Percentiles rank a stretch among this genome's conserved stretches.
These are phyloP conservation scores for Amylostereum areolatum DNA, from an alignment of 1,284 basidiomycete species.

Conservation along the genomic window DNA sequence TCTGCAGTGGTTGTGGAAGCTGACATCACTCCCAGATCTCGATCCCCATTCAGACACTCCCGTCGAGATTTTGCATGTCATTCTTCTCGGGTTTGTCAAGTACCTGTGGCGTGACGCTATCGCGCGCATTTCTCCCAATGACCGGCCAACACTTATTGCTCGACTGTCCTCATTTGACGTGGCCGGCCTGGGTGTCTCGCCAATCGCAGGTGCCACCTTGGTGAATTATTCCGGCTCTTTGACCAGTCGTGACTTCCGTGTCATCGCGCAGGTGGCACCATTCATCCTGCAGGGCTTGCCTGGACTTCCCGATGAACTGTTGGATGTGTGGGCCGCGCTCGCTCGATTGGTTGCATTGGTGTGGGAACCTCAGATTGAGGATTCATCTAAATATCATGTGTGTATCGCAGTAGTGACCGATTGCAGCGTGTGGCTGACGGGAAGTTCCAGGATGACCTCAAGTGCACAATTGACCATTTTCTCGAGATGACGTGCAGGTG, in stretches of 20 bases:
- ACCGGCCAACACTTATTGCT: conserved; percentile 15
- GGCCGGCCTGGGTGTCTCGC: conserved; percentile 17
- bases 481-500: conserved; percentile 10
- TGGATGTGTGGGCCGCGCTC: conserved; percentile 20
- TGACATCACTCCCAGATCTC: conserved; percentile 16
- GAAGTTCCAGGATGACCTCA: conserved; percentile 1
- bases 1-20: background rate
- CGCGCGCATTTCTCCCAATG: conserved; percentile 7
- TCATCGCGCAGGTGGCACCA: conserved; percentile 22
- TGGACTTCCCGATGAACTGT: conserved; percentile 8
- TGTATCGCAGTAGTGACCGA: background rate
- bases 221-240: conserved; percentile 25
- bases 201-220: conserved; percentile 18
- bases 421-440: background rate
- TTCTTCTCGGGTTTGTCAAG: conserved; percentile 30
- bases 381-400: conserved; percentile 16
- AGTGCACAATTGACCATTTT: conserved; percentile 12
- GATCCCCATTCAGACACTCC: conserved; percentile 28
- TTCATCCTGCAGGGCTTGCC: conserved; percentile 21
- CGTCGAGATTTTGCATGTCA: conserved; percentile 30
- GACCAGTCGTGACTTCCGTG: conserved; percentile 23
- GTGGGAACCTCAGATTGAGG: conserved; percentile 22
- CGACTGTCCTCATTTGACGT: conserved; percentile 19
- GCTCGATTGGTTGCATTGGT: conserved; percentile 16
- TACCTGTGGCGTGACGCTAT: conserved; percentile 32